A percentile compares a stretch with the other conserved stretches of the same genome.
These are phyloP conservation scores for Gossypioides kirkii DNA, from an alignment of 345 rosid species.

Conservation along the genomic window DNA sequence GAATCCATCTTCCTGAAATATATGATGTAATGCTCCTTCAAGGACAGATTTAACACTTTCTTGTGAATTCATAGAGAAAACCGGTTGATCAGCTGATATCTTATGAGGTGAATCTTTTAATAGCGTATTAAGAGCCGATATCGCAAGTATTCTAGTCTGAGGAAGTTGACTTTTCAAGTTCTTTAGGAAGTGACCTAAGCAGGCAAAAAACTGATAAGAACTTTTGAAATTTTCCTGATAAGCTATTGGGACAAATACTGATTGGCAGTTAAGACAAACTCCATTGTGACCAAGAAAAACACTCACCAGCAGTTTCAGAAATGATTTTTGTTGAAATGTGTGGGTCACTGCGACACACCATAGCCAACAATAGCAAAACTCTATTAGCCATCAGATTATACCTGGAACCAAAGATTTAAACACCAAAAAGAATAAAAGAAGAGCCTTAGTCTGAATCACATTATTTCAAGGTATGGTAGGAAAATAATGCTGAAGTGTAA, in stretches of 20 bases:
- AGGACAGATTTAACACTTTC: constrained; percentile 57
- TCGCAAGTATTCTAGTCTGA: constrained; percentile 96
- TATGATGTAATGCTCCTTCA: constrained; percentile 72
- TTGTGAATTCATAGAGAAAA: constrained; percentile 25
- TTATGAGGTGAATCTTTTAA: constrained; percentile 94
- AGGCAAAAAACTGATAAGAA: constrained; percentile 2
- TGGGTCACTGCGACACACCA: constrained; percentile 74
- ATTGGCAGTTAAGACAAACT: constrained; percentile 3
- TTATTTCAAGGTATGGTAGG: constrained; percentile 1
- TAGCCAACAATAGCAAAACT: constrained; percentile 83
- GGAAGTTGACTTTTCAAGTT: constrained; percentile 97
- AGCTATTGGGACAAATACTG: background rate
- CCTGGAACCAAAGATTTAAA: constrained; percentile 35
- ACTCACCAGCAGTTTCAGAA: constrained; percentile 83
- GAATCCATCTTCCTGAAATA: constrained; percentile 87
- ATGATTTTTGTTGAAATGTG: constrained; percentile 63
- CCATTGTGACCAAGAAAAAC: constrained; percentile 16
- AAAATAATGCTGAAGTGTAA: background rate
- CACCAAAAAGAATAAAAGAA: background rate
- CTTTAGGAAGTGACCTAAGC: constrained; percentile 89
- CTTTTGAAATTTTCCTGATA: background rate
- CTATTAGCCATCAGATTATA: constrained; percentile 99
- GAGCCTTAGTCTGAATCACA: background rate
- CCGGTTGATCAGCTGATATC: constrained; percentile 40
- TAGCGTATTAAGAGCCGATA: constrained; percentile 85